Conservation (phyloP, 2,329 filamentous ascomycete genomes). For the Cladosporium phlei region DNA sequence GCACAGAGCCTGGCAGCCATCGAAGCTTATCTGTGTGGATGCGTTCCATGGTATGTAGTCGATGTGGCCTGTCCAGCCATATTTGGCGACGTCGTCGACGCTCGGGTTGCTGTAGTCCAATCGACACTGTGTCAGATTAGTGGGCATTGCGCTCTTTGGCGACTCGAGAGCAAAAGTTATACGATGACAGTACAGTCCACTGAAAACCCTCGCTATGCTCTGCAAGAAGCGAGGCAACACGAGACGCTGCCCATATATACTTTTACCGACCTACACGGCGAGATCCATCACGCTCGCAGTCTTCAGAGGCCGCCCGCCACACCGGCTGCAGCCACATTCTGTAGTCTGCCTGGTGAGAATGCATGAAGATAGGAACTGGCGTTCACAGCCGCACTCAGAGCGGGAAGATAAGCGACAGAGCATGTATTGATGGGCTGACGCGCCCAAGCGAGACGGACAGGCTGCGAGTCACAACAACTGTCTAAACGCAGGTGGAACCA, state of each 20-base stretch:
- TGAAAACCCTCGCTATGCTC: too few relatives aligned
- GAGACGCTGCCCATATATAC: too few relatives aligned
- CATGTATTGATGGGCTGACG: constrained; percentile 7
- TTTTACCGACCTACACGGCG: too few relatives aligned
- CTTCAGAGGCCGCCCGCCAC: background rate
- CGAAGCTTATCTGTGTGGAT: constrained; percentile 29
- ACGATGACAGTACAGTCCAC: too few relatives aligned
- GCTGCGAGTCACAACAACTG: constrained; percentile 1
- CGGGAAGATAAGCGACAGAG: constrained; percentile 3
- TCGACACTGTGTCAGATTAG: constrained; percentile 9
- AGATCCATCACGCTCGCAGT: background rate
- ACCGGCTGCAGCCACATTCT: background rate
- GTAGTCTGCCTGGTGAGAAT: background rate
- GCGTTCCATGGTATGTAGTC: constrained; percentile 19
- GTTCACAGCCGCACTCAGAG: constrained; percentile 4
- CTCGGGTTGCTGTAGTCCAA: constrained; percentile 4
- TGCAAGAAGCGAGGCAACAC: too few relatives aligned
- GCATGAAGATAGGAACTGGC: constrained; percentile 4
- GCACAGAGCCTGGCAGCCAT: constrained; percentile 34
- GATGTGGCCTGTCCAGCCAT: constrained; percentile 19
- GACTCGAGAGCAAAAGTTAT: too few relatives aligned
- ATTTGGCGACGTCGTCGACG: background rate
- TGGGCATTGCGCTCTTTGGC: background rate
- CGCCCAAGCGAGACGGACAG: constrained; percentile 1
- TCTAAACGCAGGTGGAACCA: background rate